phyloP scores from a whole-genome alignment of 2,329 filamentous ascomycete genomes.

The Celoporthe dispersa region DNA sequence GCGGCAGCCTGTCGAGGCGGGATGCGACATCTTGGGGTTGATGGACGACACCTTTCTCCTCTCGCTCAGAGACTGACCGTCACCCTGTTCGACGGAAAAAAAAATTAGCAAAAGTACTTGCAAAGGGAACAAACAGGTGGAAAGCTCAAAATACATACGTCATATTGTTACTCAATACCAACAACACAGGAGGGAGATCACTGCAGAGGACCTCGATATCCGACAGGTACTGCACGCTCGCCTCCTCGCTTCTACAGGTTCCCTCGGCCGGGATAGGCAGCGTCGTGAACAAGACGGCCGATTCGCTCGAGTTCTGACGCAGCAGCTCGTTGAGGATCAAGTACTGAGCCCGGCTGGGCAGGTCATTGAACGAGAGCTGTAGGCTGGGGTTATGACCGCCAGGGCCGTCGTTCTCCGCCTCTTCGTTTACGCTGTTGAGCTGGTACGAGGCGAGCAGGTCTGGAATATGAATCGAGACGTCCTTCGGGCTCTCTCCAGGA shows the following conservation, averaged over 20 bases:
- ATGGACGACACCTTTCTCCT: neutral
- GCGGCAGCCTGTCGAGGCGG: neutral
- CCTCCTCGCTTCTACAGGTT: constrained; percentile 70
- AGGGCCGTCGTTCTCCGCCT: constrained; percentile 41
- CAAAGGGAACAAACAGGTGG: no score
- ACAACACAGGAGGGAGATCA: constrained; percentile 73
- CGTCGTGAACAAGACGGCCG: constrained; percentile 82
- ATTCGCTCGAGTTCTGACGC: constrained; percentile 66
- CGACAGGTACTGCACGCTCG: constrained; percentile 74
- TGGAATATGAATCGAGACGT: constrained; percentile 48
- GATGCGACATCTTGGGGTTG: neutral
- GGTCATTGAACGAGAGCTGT: constrained; percentile 81
- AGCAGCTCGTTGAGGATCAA: constrained; percentile 87
- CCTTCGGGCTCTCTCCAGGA: constrained; percentile 31
- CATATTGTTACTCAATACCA: constrained; percentile 89
- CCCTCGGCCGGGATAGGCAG: constrained; percentile 80
- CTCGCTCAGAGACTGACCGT: constrained; percentile 22
- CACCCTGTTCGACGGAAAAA: constrained; percentile 13
- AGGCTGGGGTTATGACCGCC: constrained; percentile 64
- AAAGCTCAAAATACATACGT: constrained; percentile 46
- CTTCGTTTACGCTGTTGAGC: constrained; percentile 34
- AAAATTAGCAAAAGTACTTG: constrained; percentile 6
- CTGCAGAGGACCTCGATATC: constrained; percentile 80
- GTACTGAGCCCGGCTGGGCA: constrained; percentile 83
- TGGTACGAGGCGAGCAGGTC: constrained; percentile 49